Conservation (phyloP, 2,329 filamentous ascomycete genomes). For the Aschersonia sp. region DNA sequence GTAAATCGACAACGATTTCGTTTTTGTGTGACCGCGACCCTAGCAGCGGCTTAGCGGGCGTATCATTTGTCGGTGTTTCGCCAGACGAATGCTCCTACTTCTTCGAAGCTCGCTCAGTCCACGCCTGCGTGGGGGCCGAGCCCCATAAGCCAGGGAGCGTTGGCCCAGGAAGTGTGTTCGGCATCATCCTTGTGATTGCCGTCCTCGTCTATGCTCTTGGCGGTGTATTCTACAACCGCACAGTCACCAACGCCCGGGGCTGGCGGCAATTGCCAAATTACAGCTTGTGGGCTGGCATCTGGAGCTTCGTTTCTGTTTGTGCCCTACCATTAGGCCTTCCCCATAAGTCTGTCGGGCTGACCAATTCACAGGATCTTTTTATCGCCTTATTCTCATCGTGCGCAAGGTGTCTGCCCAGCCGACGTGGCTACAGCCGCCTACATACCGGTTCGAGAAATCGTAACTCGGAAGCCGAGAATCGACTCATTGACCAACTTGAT, state of each 20-base stretch:
- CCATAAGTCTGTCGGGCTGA: not conserved
- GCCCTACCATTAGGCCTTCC: constrained; percentile 4
- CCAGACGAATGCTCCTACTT: constrained; percentile 90
- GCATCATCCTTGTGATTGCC: constrained; percentile 65
- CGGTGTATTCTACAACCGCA: constrained; percentile 89
- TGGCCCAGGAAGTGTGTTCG: constrained; percentile 65
- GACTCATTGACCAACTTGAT: constrained; percentile 87
- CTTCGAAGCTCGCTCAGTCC: constrained; percentile 78
- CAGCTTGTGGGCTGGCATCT: constrained; percentile 77
- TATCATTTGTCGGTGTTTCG: constrained; percentile 72
- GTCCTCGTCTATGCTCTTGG: constrained; percentile 81
- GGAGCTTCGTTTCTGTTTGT: constrained; percentile 60
- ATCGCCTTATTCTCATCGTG: constrained; percentile 57
- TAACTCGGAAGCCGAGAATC: constrained; percentile 69
- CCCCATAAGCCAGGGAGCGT: constrained; percentile 59
- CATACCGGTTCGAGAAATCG: constrained; percentile 35
- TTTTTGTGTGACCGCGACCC: constrained; percentile 86
- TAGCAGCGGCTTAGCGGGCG: constrained; percentile 46
- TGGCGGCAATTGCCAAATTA: constrained; percentile 96
- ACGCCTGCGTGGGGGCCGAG: constrained; percentile 58
- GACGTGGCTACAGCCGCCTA: constrained; percentile 53
- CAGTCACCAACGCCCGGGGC: constrained; percentile 82
- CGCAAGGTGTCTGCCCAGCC: constrained; percentile 46
- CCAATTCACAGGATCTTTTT: constrained; percentile 40
- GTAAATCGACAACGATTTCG: constrained; percentile 77